phyloP scores from a whole-genome alignment of 1,284 basidiomycete species.

The Trichosporon sp. region DNA sequence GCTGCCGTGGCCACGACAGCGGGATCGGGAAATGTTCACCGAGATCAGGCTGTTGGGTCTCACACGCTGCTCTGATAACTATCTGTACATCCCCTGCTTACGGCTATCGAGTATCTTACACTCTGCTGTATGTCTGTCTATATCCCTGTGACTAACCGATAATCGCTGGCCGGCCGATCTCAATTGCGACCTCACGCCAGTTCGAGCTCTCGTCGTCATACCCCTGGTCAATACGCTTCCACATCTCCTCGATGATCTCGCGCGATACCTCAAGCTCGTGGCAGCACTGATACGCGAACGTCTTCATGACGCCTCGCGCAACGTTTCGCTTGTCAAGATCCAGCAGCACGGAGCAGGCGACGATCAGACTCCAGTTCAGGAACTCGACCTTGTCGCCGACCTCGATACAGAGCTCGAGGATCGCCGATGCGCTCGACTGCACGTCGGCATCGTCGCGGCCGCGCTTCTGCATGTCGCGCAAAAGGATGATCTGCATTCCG shows the following conservation, averaged over 20 bases:
- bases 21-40: neutral
- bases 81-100: neutral
- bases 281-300: conserved; percentile 41
- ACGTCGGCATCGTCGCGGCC: conserved; percentile 25
- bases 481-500: conserved; percentile 32
- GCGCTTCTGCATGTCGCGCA: conserved; percentile 29
- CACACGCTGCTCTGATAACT: neutral
- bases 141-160: conserved; percentile 18
- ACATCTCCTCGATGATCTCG: conserved; percentile 37
- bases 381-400: conserved; percentile 44
- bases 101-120: neutral
- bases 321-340: conserved; percentile 23
- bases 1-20: too few species aligned
- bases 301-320: conserved; percentile 30
- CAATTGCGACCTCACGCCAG: conserved; percentile 38
- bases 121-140: neutral
- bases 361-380: conserved; percentile 40
- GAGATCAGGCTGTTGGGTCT: neutral
- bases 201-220: conserved; percentile 37
- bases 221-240: conserved; percentile 39
- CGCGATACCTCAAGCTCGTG: conserved; percentile 34
- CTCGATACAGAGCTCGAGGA: conserved; percentile 32
- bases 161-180: conserved; percentile 36
- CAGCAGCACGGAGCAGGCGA: conserved; percentile 31
- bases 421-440: conserved; percentile 29